Conservation (phyloP, 75 land plant genomes). For the Isoetes taiwanensis region DNA sequence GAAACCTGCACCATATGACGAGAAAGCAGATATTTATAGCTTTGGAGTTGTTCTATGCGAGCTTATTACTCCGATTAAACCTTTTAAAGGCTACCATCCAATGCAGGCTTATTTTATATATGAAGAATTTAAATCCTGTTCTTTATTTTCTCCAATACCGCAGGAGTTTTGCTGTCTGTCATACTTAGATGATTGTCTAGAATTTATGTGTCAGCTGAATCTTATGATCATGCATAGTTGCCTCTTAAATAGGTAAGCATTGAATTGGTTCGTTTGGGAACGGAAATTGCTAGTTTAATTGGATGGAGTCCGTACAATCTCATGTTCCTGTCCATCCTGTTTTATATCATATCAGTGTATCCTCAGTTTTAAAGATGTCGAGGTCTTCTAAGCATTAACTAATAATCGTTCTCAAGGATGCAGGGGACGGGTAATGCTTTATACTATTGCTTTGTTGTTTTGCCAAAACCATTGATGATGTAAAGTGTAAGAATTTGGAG, state of each 20-base stretch:
- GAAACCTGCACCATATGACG: neutral
- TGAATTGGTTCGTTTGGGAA: neutral
- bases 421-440: too few species aligned
- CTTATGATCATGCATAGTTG: neutral
- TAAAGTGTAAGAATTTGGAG: too few species aligned
- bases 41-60: neutral
- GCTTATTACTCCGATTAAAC: neutral
- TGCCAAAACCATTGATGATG: too few species aligned
- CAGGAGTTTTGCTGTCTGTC: neutral
- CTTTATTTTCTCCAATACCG: neutral
- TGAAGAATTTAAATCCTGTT: neutral
- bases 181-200: too few species aligned
- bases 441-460: too few species aligned
- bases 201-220: neutral
- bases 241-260: neutral
- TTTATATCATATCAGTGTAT: too few species aligned
- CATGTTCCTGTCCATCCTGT: too few species aligned
- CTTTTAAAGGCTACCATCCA: constrained; percentile 2
- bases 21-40: neutral
- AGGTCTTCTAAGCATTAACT: too few species aligned
- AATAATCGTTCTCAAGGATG: too few species aligned
- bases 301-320: too few species aligned
- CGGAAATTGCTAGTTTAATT: neutral
- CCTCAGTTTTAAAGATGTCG: too few species aligned
- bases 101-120: neutral